phyloP scores from a whole-genome alignment of 345 rosid species.

The Arabidopsis arenosa region DNA sequence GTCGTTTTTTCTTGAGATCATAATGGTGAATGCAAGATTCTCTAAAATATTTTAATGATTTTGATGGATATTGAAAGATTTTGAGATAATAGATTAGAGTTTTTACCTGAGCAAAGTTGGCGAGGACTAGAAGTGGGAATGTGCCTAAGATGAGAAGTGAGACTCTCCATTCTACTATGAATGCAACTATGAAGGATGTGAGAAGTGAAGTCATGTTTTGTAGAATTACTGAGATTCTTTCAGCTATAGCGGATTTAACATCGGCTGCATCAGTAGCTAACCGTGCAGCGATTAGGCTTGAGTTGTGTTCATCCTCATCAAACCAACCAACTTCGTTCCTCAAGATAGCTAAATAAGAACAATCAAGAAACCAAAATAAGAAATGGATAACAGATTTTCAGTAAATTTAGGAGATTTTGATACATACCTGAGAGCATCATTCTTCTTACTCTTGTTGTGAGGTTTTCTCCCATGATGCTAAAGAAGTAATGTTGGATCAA shows the following conservation, averaged over 20 bases:
- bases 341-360: slow-evolving; percentile 65
- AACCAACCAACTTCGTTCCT: slow-evolving; percentile 99
- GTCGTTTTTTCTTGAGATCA: slow-evolving; percentile 52
- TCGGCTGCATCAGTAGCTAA: slow-evolving; percentile 95
- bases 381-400: not conserved
- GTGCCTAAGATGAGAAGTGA: slow-evolving; percentile 94
- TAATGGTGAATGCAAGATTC: slow-evolving; percentile 56
- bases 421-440: slow-evolving; percentile 97
- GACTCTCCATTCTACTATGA: slow-evolving; percentile 99
- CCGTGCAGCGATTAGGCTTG: slow-evolving; percentile 86
- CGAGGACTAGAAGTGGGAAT: slow-evolving; percentile 96
- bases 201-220: slow-evolving; percentile 99
- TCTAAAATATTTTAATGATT: slow-evolving; percentile 27
- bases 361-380: slow-evolving; percentile 21
- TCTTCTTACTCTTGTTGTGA: slow-evolving; percentile 94
- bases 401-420: not conserved
- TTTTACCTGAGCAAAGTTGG: slow-evolving; percentile 98
- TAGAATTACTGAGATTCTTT: slow-evolving; percentile 94
- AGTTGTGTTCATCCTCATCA: slow-evolving; percentile 98
- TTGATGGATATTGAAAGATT: not conserved
- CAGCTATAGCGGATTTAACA: slow-evolving; percentile 95
- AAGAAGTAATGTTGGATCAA: slow-evolving; percentile 99
- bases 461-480: slow-evolving; percentile 99
- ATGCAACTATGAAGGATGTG: slow-evolving; percentile 96
- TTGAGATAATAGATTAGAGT: not conserved